phyloP scores from a whole-genome alignment of 2,329 filamentous ascomycete species.

The Colletotrichum kahawae region DNA sequence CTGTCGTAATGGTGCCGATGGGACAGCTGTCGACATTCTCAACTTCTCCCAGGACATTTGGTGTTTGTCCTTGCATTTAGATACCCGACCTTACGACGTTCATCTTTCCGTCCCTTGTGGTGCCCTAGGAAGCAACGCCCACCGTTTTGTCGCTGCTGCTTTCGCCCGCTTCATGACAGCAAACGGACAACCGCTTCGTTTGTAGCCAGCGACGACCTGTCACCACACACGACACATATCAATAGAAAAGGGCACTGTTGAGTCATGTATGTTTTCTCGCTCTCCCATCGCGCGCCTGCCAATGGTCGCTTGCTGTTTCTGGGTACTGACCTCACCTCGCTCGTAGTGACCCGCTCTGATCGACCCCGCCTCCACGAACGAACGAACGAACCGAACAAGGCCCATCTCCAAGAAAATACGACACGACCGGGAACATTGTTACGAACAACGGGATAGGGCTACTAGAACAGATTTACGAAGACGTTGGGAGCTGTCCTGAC shows the following conservation, averaged over 20 bases:
- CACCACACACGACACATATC: not conserved
- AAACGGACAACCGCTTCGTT: not conserved
- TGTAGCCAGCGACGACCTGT: not conserved
- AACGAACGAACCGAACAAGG: not conserved
- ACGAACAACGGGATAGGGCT: not conserved
- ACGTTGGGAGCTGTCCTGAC: not conserved
- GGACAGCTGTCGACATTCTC: not conserved
- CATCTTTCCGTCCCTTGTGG: not conserved
- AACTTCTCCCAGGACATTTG: not conserved
- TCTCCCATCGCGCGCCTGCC: not conserved
- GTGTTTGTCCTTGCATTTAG: not conserved
- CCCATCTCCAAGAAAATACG: not conserved
- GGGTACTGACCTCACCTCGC: not conserved
- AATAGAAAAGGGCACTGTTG: not conserved
- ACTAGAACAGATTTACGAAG: not conserved
- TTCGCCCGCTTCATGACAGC: not conserved
- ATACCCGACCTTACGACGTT: not conserved
- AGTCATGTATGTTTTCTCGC: not conserved
- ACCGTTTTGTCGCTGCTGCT: not conserved
- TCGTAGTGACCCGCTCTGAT: not conserved
- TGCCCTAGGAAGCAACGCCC: not conserved
- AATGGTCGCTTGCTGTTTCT: not conserved
- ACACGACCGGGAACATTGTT: not conserved
- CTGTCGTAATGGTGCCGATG: conserved; percentile 5
- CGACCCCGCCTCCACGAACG: not conserved